Conservation (phyloP, 2,329 filamentous ascomycete species). For the Plenodomus tracheiphilus region DNA sequence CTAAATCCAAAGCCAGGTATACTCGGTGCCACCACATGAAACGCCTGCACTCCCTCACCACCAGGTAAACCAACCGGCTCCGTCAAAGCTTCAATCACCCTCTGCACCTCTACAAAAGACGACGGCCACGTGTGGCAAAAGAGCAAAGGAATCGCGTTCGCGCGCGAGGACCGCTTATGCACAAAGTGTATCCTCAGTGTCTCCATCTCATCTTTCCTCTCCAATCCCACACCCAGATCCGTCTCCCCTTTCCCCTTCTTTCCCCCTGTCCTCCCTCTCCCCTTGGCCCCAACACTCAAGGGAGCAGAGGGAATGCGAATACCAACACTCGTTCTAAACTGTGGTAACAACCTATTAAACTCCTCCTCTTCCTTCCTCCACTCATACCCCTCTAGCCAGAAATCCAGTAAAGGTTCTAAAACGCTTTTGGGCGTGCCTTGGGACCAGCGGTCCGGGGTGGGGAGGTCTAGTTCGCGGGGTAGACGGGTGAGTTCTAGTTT, state of each 20-base stretch:
- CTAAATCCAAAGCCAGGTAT: conserved; percentile 70
- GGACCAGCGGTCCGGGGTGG: conserved; percentile 58
- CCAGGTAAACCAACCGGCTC: conserved; percentile 53
- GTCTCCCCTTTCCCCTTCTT: neutral
- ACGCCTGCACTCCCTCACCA: conserved; percentile 48
- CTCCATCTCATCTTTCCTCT: neutral
- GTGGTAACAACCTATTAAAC: conserved; percentile 63
- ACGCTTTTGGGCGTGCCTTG: conserved; percentile 60
- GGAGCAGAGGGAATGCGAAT: conserved; percentile 15
- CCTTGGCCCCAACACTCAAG: conserved; percentile 25
- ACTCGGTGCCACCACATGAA: conserved; percentile 68
- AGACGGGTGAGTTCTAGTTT: conserved; percentile 69
- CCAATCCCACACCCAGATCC: no score
- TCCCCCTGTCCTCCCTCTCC: neutral
- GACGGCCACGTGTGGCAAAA: conserved; percentile 69
- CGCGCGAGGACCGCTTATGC: conserved; percentile 59
- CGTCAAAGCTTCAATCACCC: conserved; percentile 59
- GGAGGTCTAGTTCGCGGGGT: conserved; percentile 60
- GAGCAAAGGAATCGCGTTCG: conserved; percentile 64
- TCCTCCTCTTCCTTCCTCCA: conserved; percentile 64
- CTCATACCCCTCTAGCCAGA: conserved; percentile 67
- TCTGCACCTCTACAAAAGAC: conserved; percentile 63
- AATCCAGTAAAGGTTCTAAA: conserved; percentile 68
- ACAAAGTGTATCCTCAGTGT: conserved; percentile 65
- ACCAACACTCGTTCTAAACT: conserved; percentile 63